Base-by-base conservation (phyloP, 148 eudicot species). In the Dianthus caryophyllus region DNA sequence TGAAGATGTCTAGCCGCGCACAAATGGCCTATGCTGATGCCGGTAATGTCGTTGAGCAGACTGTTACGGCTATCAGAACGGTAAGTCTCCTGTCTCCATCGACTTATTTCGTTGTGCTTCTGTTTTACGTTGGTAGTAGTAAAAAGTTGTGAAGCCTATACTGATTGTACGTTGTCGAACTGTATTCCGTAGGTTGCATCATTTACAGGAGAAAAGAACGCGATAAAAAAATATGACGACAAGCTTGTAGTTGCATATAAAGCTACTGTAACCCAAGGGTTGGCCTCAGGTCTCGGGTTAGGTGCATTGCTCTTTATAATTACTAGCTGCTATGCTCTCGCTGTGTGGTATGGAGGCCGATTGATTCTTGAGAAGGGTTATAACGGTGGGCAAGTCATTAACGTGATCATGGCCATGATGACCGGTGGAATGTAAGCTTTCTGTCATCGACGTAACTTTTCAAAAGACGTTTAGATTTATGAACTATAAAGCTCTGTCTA, bases 11-110 rank as follows among this genome's bases (percentile, higher is more conserved):
- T n/a, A 81, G 83, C 36, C 81, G 83, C 6, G 88, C 83, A 66
- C 98, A 93, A 75, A 27, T 70, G 64, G 90, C 98, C 24, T 89
- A 89, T 67, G 88, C 91, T 12, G 83, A 81, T 31, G 98, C 91
- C 46, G 96, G 89, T 67, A 83, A 80, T 69, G 85, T 93, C 27
- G 96, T 89, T 5, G 95, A 93, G 65, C 96, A 93, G 58, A 77
- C 91, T 47, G 71, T 89, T 0, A 89, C 91, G 57, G 81, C 88
- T 70, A 87, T 93, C 60, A 80, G 94, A 73, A 92, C 96, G 2
- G 98, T 93, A 79, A 71, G 84, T 13, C 10, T 52, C 58, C 41
- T 33, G 38, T 33, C 38, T 33, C 38, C 7, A 33, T 33, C 7
- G 38, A 3, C 38, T 33, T 7, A 7, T 33, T 2, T 2, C 7